Base-by-base conservation (phyloP, 805 yeast genomes). In the Millerozyma acaciae region DNA sequence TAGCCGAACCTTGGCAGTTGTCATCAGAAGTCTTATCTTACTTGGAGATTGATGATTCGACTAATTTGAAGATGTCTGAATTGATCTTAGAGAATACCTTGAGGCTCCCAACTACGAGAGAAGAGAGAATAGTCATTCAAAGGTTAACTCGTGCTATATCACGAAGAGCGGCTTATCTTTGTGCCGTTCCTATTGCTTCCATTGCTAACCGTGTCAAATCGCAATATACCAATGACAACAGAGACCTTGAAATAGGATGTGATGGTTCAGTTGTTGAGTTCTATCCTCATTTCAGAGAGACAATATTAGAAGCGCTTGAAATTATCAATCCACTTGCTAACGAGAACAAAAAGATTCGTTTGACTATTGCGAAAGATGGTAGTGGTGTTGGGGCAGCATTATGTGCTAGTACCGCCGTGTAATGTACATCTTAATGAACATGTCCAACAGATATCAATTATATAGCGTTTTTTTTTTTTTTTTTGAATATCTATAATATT, bases 371-470 rank as follows among this genome's bases (percentile, higher is more conserved):
- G 19, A 85, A 86, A 57, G 97, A 93, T 53, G 97, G 97, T 29
- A 82, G 95, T 37, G 96, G 96, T 39, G 96, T 89, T 27, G 98
- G 98, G 44, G 97, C 97, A 28, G 97, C 97, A 2, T 68, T 90
- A 40, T 86, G 96, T 65, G 97, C 96, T 8, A 54, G 67, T 43
- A 45, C 52, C 15, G 53, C 56, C 10, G 5, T 15, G 16, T 25
- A 13, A n/a, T n/a, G n/a, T n/a, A n/a, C n/a, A n/a, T n/a, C n/a
- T n/a, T n/a, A n/a, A n/a, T n/a, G n/a, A n/a, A n/a, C n/a, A 20
- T 20, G 9, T 8, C 22, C 8, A 20, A 20, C 22, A 20, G 22
- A 20, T 20, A 8, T n/a, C n/a, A n/a, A n/a, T n/a, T n/a, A n/a
- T n/a, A n/a, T n/a, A n/a, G n/a, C n/a, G n/a, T n/a, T n/a, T n/a